Evolutionary conservation across 768 basidiomycete species (phyloP).

Genomic region (Mycena albidolilacea): DNA sequence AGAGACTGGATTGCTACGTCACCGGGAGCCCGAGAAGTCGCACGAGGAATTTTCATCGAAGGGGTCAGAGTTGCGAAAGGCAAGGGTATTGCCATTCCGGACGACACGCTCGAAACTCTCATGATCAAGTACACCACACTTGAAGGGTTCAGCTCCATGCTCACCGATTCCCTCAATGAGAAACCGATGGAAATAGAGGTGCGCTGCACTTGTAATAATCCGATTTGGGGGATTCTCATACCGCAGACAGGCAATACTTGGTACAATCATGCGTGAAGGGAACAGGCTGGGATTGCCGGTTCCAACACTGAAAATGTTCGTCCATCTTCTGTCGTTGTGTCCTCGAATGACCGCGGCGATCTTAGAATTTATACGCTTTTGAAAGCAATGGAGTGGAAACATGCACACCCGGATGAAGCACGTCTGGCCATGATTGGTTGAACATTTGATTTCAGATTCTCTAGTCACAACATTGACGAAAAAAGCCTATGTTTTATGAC

Average conservation of each 20-base stretch:
- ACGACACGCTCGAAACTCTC: slow-evolving; percentile 15
- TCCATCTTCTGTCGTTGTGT: background rate
- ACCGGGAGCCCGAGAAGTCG: slow-evolving; percentile 1
- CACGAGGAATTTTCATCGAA: slow-evolving; percentile 23
- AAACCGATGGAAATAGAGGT: slow-evolving; percentile 32
- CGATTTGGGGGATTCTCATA: background rate
- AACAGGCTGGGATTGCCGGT: slow-evolving; percentile 12
- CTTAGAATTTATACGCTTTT: slow-evolving; percentile 30
- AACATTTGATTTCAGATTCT: too few relatives aligned
- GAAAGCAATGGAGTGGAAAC: slow-evolving; percentile 31
- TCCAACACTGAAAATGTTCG: slow-evolving; percentile 20
- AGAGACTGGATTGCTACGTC: slow-evolving; percentile 29
- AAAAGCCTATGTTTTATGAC: background rate
- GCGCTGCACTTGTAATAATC: background rate
- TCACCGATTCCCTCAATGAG: slow-evolving; percentile 16
- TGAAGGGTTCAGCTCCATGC: slow-evolving; percentile 27
- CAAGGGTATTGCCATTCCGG: slow-evolving; percentile 24
- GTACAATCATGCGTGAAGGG: slow-evolving; percentile 19
- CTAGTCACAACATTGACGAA: background rate
- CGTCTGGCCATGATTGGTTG: background rate
- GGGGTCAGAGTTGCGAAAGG: slow-evolving; percentile 22
- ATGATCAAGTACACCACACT: slow-evolving; percentile 28
- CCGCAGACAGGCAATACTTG: slow-evolving; percentile 4
- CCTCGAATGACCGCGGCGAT: background rate
- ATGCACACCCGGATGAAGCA: slow-evolving; percentile 15